These are phyloP conservation scores for Crithidia thermophila DNA, from an alignment of 208 protist genomes.

Conservation along the genomic window DNA sequence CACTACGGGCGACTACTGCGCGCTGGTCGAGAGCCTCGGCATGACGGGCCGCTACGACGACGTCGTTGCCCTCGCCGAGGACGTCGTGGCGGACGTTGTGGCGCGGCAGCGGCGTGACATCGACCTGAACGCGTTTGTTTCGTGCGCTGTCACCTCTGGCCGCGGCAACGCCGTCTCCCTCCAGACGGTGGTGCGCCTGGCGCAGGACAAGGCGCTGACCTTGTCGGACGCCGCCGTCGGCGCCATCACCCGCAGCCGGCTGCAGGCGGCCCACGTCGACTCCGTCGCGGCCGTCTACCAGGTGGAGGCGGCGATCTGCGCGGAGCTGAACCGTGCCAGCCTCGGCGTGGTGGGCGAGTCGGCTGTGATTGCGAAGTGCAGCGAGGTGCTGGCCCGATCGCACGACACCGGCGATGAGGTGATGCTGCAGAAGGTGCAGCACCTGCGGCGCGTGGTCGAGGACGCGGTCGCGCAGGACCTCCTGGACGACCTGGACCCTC, in stretches of 20 bases:
- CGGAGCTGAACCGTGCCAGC: conserved; percentile 41
- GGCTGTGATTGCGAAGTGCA: conserved; percentile 75
- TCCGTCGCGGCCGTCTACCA: conserved; percentile 63
- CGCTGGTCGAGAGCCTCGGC: conserved; percentile 76
- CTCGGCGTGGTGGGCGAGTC: conserved; percentile 78
- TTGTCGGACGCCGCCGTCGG: conserved; percentile 69
- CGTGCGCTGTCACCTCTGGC: conserved; percentile 47
- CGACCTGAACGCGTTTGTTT: conserved; percentile 53
- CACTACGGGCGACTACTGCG: conserved; percentile 58
- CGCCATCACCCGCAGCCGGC: conserved; percentile 38
- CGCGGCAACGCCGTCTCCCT: conserved; percentile 42
- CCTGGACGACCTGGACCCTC: conserved; percentile 66
- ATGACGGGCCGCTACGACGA: conserved; percentile 56
- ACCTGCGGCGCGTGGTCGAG: conserved; percentile 68
- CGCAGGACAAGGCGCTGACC: conserved; percentile 17
- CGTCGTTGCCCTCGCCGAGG: conserved; percentile 34
- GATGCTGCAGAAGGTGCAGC: conserved; percentile 81
- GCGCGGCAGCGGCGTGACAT: conserved; percentile 18
- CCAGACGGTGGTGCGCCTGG: conserved; percentile 42
- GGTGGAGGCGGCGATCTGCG: conserved; percentile 48
- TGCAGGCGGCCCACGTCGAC: conserved; percentile 31
- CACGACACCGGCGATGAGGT: conserved; percentile 67
- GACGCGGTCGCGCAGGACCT: conserved; percentile 60
- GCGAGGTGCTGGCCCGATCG: conserved; percentile 57
- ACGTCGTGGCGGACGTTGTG: conserved; percentile 7